Evolutionary conservation across 169 alveolate genomes (phyloP).

Genomic region (Plasmodium fragile): DNA sequence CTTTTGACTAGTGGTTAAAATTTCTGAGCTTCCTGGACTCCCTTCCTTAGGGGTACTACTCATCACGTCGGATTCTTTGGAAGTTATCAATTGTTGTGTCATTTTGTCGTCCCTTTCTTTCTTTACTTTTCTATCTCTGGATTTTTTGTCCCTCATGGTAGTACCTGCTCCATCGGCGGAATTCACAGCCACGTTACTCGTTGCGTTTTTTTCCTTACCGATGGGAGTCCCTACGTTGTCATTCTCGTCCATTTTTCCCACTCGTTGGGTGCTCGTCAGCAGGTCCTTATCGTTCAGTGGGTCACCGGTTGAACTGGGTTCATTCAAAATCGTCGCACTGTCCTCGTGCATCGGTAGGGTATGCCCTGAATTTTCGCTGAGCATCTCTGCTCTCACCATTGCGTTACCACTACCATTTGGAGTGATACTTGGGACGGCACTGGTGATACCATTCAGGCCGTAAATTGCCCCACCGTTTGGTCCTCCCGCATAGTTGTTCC

Average conservation of each 20-base stretch:
- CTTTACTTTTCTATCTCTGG: conserved; percentile 13
- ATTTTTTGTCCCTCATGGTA: neutral
- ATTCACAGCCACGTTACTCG: neutral
- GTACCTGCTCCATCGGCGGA: neutral
- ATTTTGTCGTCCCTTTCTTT: conserved; percentile 14
- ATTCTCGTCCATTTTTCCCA: neutral
- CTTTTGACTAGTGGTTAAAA: neutral
- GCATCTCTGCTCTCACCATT: neutral
- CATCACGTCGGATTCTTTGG: neutral
- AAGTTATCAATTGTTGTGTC: neutral
- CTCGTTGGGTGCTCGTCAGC: neutral
- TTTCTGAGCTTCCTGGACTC: neutral
- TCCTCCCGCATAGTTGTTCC: conserved; percentile 4
- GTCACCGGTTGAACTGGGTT: neutral
- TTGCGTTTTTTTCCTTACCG: conserved; percentile 7
- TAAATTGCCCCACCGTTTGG: neutral
- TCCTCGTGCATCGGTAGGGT: neutral
- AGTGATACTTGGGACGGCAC: neutral
- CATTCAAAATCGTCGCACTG: neutral
- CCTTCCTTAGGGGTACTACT: neutral
- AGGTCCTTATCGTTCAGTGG: neutral
- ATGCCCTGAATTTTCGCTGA: neutral
- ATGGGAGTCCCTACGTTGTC: neutral
- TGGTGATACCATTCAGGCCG: neutral
- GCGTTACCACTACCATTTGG: neutral